phyloP scores from a whole-genome alignment of 2,329 filamentous ascomycete species.

The Eutypella sp. region DNA sequence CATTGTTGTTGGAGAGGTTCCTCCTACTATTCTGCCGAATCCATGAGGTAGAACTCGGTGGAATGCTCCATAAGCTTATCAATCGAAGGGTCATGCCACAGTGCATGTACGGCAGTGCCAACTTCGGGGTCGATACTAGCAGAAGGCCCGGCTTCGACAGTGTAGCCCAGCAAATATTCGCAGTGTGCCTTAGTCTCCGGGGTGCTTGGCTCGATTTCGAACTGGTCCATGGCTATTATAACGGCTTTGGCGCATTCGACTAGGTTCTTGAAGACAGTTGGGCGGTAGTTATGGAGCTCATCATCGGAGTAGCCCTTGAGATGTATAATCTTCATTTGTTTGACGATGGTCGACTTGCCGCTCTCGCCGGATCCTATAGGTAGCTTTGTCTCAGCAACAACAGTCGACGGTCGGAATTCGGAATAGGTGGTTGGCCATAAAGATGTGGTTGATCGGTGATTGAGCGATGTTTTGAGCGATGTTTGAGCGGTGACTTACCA shows the following conservation, averaged over 20 bases:
- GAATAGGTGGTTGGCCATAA: conserved; percentile 7
- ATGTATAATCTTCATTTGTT: conserved; percentile 99
- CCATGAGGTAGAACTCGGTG: conserved; percentile 98
- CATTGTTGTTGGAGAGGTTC: background rate
- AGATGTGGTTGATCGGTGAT: no score
- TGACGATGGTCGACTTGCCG: conserved; percentile 98
- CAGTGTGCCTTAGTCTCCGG: conserved; percentile 68
- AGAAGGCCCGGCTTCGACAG: conserved; percentile 84
- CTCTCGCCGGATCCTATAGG: conserved; percentile 99
- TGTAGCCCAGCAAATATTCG: conserved; percentile 80
- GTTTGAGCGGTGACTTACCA: conserved; percentile 49
- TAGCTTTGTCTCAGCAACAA: no score
- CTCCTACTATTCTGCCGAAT: conserved; percentile 88
- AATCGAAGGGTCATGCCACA: conserved; percentile 88
- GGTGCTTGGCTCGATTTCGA: conserved; percentile 73
- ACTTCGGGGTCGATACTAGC: conserved; percentile 77
- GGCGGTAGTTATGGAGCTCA: conserved; percentile 87
- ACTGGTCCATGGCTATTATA: conserved; percentile 86
- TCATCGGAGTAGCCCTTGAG: conserved; percentile 95
- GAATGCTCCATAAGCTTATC: conserved; percentile 84
- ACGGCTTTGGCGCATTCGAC: conserved; percentile 94
- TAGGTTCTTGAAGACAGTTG: conserved; percentile 97
- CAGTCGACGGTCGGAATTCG: no score
- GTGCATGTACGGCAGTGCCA: conserved; percentile 73
- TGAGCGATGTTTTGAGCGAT: background rate